Evolutionary conservation across 179 eudicot species (phyloP), one percentile per base, ranked within the genome.

Genomic region (Silene noctiflora): DNA sequence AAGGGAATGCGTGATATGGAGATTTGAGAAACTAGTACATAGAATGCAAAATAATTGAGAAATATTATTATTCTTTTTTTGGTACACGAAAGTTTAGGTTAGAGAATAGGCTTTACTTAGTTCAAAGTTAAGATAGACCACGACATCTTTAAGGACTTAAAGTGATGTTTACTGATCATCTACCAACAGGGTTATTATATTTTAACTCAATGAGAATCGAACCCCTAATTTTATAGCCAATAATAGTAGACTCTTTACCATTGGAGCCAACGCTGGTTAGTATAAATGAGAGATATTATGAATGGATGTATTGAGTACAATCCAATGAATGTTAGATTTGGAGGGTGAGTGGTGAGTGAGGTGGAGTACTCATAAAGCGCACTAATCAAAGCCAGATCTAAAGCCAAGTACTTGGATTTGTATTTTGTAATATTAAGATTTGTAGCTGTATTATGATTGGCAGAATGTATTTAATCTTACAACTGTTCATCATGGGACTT

Each of bases 1-100:
- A 67, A 56, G 24, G 79, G 68, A 31, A 76, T 55, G 79, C 68
- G 79, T 76, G 79, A 69, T 11, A 76, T 68, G 67, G 79, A 69
- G 74, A 69, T 68, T 39, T 58, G 79, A 46, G 64, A 68, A 6
- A 6, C 20, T 33, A 27, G 39, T 29, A 29, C 6, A 7, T 3
- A 12, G 39, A 13, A 11, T 21, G n/a, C 33, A 12, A 63, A 63
- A 63, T 25, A 63, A 21, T 60, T 33, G 2, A n/a, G n/a, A n/a
- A n/a, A n/a, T n/a, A n/a, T n/a, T n/a, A n/a, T n/a, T n/a, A n/a
- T n/a, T n/a, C n/a, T n/a, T n/a, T n/a, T n/a, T n/a, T n/a, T n/a
- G n/a, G n/a, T n/a, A n/a, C n/a, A n/a, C n/a, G n/a, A n/a, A n/a
- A n/a, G n/a, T n/a, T n/a, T n/a, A n/a, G n/a, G n/a, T n/a, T n/a